Base-by-base conservation (phyloP, 2,329 filamentous ascomycete species). In the Beauveria australis region DNA sequence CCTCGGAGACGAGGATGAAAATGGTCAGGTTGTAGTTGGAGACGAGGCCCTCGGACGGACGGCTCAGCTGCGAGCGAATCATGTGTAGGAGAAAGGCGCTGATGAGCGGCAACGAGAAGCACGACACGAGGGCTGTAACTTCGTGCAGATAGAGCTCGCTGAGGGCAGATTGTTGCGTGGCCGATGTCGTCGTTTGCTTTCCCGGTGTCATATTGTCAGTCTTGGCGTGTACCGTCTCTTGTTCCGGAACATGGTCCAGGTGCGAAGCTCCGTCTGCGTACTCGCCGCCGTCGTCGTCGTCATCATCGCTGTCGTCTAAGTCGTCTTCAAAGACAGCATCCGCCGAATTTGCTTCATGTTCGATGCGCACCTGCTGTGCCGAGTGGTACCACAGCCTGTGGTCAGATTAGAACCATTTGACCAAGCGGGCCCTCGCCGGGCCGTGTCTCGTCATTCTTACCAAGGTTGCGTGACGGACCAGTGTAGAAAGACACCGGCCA, bases 21-120 rank as follows among this genome's bases (percentile, higher is more conserved):
- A 97, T 90, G 14, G 88, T 92, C 59, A 97, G 79, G 72, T 97
- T 97, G 75, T 93, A 95, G 72, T 96, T 90, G 5, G 91, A 96
- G 7, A 97, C 88, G 12, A 97, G 78, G 1, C 90, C 90, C 71
- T 95, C 92, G 0, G 91, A 92, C 0, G 89, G 90, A 2, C 89
- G 82, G 26, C 89, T 92, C 19, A 97, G 83, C 67, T 93, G 91
- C 9, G 81, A 82, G 55, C 93, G 85, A 62, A 97, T 89, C 22
- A 84, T 78, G 70, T 97, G 92, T 12, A 97, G 79, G 44, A 97
- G 77, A 74, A 89, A 94, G 30, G 92, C 89, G n/a, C 90, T 89
- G 4, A 91, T 70, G 0, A 91, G 69, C 0, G 93, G 93, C 33
- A 89, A 87, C 30, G 88, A 63, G 68, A 97, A 95, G 72, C 92